These are phyloP conservation scores for Colletotrichum sp. DNA, from an alignment of 2,329 filamentous ascomycete genomes.

Conservation along the genomic window DNA sequence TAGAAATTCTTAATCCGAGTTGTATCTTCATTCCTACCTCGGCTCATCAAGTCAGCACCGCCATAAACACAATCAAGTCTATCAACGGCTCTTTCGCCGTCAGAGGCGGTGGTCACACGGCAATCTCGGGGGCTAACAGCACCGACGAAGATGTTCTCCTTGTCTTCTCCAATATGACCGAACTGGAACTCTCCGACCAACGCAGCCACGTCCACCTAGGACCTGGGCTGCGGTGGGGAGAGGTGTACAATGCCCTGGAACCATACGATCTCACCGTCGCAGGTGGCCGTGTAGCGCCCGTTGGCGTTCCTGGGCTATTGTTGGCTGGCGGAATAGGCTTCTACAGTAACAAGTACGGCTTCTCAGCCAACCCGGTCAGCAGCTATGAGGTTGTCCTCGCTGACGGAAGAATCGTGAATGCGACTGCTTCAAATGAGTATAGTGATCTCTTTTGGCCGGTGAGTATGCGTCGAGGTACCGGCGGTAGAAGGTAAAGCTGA, in stretches of 20 bases:
- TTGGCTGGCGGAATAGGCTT: background rate
- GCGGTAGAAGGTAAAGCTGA: too few relatives aligned
- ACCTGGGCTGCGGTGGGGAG: background rate
- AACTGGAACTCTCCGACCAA: background rate
- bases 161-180: background rate
- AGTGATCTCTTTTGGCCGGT: background rate
- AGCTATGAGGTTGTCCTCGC: background rate
- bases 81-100: background rate
- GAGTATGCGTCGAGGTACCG: fast-evolving
- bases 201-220: background rate
- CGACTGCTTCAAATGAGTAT: background rate
- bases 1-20: too few relatives aligned
- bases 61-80: fast-evolving
- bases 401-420: background rate
- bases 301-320: background rate
- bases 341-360: background rate
- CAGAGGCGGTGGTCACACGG: background rate
- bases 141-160: background rate
- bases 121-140: fast-evolving
- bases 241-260: background rate
- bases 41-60: background rate
- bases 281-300: too few relatives aligned
- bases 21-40: background rate
- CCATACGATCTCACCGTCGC: background rate
- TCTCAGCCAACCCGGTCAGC: background rate